Percentiles rank a stretch among this genome's conserved stretches.
Evolutionary conservation across 352 stramenopile species (phyloP).

Genomic region (Phytopythium montanum): DNA sequence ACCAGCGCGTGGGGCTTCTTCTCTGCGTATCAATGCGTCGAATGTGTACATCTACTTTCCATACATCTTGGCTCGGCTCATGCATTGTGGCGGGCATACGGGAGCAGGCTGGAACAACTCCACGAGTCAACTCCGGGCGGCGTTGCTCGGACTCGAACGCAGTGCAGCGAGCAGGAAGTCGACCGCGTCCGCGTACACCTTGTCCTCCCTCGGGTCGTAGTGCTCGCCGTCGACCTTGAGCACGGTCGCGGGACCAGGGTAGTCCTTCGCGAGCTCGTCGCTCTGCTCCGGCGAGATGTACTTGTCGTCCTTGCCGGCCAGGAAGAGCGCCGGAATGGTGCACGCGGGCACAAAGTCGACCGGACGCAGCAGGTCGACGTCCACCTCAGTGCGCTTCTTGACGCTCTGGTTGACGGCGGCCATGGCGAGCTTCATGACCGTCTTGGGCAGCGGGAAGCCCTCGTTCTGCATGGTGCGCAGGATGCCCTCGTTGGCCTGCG

Average conservation of each 20-base stretch:
- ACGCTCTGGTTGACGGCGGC: conserved; percentile 71
- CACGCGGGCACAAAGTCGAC: conserved; percentile 72
- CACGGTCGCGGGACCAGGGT: conserved; percentile 50
- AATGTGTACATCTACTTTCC: conserved; percentile 2
- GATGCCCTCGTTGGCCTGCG: conserved; percentile 58
- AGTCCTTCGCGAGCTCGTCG: conserved; percentile 52
- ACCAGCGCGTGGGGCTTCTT: background rate
- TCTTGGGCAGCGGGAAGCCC: conserved; percentile 66
- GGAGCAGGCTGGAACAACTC: too few species aligned
- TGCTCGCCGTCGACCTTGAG: conserved; percentile 61
- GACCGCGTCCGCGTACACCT: conserved; percentile 51
- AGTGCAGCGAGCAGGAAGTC: conserved; percentile 56
- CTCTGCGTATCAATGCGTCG: background rate
- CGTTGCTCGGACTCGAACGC: conserved; percentile 25
- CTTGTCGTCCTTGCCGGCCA: conserved; percentile 55
- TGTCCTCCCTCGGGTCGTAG: conserved; percentile 40
- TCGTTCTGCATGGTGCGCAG: conserved; percentile 61
- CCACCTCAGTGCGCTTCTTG: conserved; percentile 71
- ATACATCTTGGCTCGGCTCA: background rate
- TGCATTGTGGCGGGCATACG: too few species aligned
- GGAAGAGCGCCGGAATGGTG: conserved; percentile 66
- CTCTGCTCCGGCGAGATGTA: conserved; percentile 72
- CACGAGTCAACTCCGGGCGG: background rate
- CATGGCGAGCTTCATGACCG: conserved; percentile 65
- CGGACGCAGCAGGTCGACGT: conserved; percentile 60